These are phyloP conservation scores for Microcyclosporella mali DNA, from an alignment of 2,329 filamentous ascomycete genomes.

Conservation along the genomic window DNA sequence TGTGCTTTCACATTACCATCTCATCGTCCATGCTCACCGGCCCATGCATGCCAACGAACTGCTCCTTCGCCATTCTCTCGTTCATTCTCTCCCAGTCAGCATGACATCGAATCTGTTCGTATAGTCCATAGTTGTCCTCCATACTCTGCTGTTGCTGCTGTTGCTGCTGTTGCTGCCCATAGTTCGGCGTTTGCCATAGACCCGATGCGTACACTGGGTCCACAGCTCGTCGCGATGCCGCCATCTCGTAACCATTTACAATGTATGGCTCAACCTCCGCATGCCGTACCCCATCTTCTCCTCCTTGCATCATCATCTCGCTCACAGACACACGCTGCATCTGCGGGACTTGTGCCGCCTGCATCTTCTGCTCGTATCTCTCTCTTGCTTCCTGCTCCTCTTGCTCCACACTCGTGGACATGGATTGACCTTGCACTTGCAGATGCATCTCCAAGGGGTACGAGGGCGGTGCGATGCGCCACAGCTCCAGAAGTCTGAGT, in stretches of 20 bases:
- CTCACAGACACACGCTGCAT: constrained; percentile 27
- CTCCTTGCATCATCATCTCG: constrained; percentile 2
- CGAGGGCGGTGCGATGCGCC: constrained; percentile 71
- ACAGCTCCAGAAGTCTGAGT: constrained; percentile 71
- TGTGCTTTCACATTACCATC: constrained; percentile 22
- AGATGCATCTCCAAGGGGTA: constrained; percentile 37
- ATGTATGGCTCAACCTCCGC: constrained; percentile 71
- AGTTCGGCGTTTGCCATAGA: constrained; percentile 35
- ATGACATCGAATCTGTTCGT: constrained; percentile 48
- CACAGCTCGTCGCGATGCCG: constrained; percentile 57
- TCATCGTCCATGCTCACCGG: constrained; percentile 22
- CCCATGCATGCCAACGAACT: constrained; percentile 14
- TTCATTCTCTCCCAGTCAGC: constrained; percentile 40
- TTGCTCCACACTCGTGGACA: constrained; percentile 47
- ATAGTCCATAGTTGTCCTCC: constrained; percentile 64
- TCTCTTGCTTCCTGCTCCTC: constrained; percentile 52
- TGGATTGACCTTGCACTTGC: constrained; percentile 51
- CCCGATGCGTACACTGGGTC: constrained; percentile 60
- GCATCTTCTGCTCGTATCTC: constrained; percentile 46
- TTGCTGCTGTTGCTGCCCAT: constrained; percentile 34
- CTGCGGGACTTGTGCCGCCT: constrained; percentile 18
- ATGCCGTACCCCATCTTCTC: constrained; percentile 10
- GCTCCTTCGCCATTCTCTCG: constrained; percentile 17
- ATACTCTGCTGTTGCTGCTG: constrained; percentile 38
- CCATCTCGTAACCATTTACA: constrained; percentile 67